Evolutionary conservation across 495 filamentous ascomycete species (phyloP), one percentile per base, ranked within the genome.

Genomic region (Penicillium turbatum): DNA sequence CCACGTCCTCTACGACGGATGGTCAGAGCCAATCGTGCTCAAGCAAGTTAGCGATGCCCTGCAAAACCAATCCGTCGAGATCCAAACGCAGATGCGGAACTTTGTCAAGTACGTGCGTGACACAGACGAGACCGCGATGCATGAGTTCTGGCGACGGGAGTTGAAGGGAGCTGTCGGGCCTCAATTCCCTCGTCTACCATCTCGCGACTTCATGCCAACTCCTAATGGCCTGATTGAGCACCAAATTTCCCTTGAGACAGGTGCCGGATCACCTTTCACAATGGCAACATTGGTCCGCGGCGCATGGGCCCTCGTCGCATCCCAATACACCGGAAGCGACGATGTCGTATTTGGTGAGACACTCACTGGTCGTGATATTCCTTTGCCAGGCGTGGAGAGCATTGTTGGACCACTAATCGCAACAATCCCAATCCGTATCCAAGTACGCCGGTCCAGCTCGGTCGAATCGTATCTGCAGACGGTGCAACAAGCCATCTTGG

Each of bases 1-100:
- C 53, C 85, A 89, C 50, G 79, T 80, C 1, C 60, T 88, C 2
- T 90, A 88, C 53, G 86, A 89, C 48, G 84, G 84, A 15, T 87
- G 83, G 82, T 83, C 77, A 7, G 75, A 83, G 64, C 72, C 74
- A 6, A 58, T 85, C 0, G 70, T 86, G 11, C 68, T 85, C 6
- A 68, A 83, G 13, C 71, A 79, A 47, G 76, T 86, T 17, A 76
- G 76, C 43, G 60, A 69, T 21, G 64, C 63, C 9, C 63, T 73
- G 48, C 47, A 65, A 7, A 57, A 53, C 9, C 52, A 63, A 2
- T 40, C 46, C 0, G 37, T 68, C 21, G 47, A 61, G 8, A 45
- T 57, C 1, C 54, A 56, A n/a, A 49, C 69, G 26, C 57, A 70
- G 26, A 72, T 76, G 59, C 66, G 62, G 42, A 52, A 74, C 38